Base-by-base conservation (phyloP, 108 stramenopile genomes). In the Conticribra guillardii region DNA sequence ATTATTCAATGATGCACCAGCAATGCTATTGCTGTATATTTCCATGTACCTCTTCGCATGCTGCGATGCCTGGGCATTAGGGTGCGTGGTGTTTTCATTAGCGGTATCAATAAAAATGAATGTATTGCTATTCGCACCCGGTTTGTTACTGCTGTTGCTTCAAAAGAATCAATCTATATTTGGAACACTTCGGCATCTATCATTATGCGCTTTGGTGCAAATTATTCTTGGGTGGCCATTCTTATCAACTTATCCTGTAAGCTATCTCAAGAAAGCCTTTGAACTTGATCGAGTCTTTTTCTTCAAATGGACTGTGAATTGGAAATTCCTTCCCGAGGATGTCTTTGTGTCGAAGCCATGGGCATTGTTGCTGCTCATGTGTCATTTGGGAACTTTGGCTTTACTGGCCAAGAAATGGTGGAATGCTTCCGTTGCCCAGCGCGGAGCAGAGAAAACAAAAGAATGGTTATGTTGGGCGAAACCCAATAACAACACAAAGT, bases 61-160 rank as follows among this genome's bases (percentile, higher is more conserved):
- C 67, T 82, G 79, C 2, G 59, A 84, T 45, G 66, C 76, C 47
- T 98, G 96, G 96, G 76, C 82, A 23, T 26, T 90, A 18, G 97
- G 95, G 7, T 96, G 95, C 52, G 68, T 90, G 30, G 44, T 95
- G 23, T 99, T 93, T 81, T 95, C 95, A 17, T 55, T 97, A 53
- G 96, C 92, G 7, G 97, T 98, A 1, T 91, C 91, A 5, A 85
- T 99, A 29, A 99, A 99, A 71, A 99, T 99, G 98, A 98, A 98
- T 80, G 79, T 97, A 4, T 75, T 99, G 44, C 88, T 99, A 5
- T 98, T 95, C 56, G 96, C 97, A 26, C 99, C 99, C 1, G 99
- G 96, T 3, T 48, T 99, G 27, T 73, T 98, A 21, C 73, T 94
- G 9, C 74, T 98, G 29, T 64, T 97, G 30, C 78, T 98, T 15